Conservation (phyloP, 805 yeast genomes). For the Citeromyces nyonsensis region DNA sequence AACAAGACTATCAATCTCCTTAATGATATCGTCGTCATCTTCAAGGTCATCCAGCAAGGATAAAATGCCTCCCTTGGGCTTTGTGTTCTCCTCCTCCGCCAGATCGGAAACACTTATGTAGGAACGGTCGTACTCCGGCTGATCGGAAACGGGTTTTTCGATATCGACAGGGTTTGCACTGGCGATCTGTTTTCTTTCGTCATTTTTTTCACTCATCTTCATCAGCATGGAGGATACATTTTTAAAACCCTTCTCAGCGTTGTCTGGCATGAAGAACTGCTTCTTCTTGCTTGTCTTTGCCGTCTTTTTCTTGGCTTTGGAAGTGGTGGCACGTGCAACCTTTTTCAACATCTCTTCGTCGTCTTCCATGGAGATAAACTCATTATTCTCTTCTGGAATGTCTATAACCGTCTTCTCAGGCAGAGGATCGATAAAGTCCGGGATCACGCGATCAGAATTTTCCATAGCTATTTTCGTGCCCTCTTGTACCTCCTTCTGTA, state of each 20-base stretch:
- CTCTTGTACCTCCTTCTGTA: constrained; percentile 53
- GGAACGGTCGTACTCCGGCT: too few relatives aligned
- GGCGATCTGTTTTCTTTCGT: not conserved
- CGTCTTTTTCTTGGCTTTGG: constrained; percentile 2
- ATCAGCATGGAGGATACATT: constrained; percentile 31
- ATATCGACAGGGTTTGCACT: too few relatives aligned
- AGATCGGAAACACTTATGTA: constrained; percentile 13
- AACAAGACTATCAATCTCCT: not conserved
- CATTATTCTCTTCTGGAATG: constrained; percentile 57
- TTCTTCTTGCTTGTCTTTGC: constrained; percentile 11
- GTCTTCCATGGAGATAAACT: constrained; percentile 28
- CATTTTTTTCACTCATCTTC: constrained; percentile 7
- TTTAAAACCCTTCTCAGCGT: constrained; percentile 50
- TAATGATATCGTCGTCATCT: constrained; percentile 3
- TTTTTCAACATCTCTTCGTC: constrained; percentile 24
- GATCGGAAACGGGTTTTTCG: too few relatives aligned
- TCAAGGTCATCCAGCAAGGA: constrained; percentile 6
- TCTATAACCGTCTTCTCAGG: constrained; percentile 42
- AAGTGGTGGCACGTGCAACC: constrained; percentile 3
- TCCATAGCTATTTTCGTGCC: constrained; percentile 26
- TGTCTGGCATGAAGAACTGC: constrained; percentile 59
- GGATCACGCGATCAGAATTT: constrained; percentile 54
- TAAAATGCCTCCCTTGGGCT: constrained; percentile 1
- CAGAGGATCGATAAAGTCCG: constrained; percentile 34
- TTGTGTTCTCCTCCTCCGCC: constrained; percentile 4